phyloP scores from a whole-genome alignment of 83 land plant species.

The Thuja plicata region DNA sequence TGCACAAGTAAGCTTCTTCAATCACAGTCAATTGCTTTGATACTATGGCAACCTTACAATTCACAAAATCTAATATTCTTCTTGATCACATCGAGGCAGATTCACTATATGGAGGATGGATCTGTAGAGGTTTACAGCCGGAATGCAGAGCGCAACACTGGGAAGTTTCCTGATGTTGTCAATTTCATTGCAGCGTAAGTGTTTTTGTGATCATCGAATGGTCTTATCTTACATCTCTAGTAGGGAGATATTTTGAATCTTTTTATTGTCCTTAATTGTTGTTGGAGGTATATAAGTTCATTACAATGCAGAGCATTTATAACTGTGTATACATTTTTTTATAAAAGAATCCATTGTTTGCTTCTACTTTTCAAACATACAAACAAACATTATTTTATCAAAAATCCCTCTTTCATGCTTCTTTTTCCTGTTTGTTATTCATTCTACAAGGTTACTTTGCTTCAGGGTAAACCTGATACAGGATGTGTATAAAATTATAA shows the following conservation, averaged over 20 bases:
- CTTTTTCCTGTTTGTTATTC: not conserved
- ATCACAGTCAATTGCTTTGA: not conserved
- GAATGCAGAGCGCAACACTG: slow-evolving; percentile 96
- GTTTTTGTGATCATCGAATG: not conserved
- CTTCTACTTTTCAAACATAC: not conserved
- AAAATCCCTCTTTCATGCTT: not conserved
- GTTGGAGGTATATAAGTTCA: not conserved
- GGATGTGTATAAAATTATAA: not conserved
- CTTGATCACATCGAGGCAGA: slow-evolving; percentile 39
- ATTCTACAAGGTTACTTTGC: not conserved
- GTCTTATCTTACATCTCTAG: not conserved
- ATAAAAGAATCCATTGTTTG: not conserved
- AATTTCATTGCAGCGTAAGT: slow-evolving; percentile 62
- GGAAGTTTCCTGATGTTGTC: slow-evolving; percentile 93
- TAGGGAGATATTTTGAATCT: not conserved
- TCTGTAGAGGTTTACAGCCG: slow-evolving; percentile 92
- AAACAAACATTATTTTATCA: not conserved
- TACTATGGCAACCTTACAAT: not conserved
- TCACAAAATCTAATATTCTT: not conserved
- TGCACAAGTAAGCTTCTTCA: slow-evolving; percentile 74
- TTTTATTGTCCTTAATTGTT: not conserved
- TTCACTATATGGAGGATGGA: slow-evolving; percentile 92
- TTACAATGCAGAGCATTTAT: not conserved
- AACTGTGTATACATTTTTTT: not conserved
- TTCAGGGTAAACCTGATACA: not conserved